Base-by-base conservation (phyloP, 371 early-diverging fungal species). In the Mortierella sp. region DNA sequence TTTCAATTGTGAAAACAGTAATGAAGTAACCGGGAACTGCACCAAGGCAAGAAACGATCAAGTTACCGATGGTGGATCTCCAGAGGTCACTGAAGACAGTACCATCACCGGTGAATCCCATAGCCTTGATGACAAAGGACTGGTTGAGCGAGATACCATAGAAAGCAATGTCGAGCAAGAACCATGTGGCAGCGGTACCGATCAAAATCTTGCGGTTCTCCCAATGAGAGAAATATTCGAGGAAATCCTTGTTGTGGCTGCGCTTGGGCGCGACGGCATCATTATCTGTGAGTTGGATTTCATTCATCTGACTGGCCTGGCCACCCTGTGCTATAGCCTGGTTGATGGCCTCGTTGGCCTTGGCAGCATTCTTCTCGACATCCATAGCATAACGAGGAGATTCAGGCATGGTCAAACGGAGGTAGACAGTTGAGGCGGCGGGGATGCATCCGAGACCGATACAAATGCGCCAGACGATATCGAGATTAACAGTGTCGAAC, bases 321-420 rank as follows among this genome's bases (percentile, higher is more conserved):
- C 68, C 40, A 66, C 67, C 70, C 73, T 89, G 16, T 70, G 16
- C n/a, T 3, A 20, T 91, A 64, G 87, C 90, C 72, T 87, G 62
- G 58, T 64, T 62, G 32, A 73, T 63, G 10, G 78, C 58, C 9
- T 22, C 32, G 63, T 75, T 66, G 40, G 75, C 75, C 62, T 74
- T 79, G 61, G 66, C 89, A 24, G 86, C 85, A 70, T 94, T 89
- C 52, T 88, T 84, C 74, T 93, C 88, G 62, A 94, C 90, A 72
- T 96, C 93, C 51, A 93, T 88, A 32, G 93, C 88, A 81, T 92
- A 96, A 67, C 96, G 93, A 39, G 97, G 96, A 32, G 97, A 94
- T 85, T 97, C 97, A 35, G 96, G 95, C 79, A 96, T 95, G 20
- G 94, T 96, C 81, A 96, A 85, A 51, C 97, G 93, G 80, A 93